phyloP scores from a whole-genome alignment of 148 eudicot species.

The Chenopodium suecicum region DNA sequence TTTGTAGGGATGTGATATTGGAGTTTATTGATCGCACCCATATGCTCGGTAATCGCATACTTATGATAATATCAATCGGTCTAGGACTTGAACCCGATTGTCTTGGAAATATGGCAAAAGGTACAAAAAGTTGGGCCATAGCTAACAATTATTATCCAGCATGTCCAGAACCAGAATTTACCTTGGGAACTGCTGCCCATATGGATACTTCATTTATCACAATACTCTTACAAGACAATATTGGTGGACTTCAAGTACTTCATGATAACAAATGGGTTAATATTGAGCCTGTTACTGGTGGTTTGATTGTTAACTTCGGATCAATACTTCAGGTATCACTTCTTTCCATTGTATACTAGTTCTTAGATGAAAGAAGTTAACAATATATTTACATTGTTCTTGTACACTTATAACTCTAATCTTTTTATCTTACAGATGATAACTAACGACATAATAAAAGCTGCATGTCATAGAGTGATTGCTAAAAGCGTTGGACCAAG shows the following conservation, averaged over 20 bases:
- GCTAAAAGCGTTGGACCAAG: slow-evolving; percentile 39
- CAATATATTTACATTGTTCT: too few species aligned
- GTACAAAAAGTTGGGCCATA: slow-evolving; percentile 21
- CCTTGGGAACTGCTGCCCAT: slow-evolving; percentile 16
- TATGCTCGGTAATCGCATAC: slow-evolving; percentile 22
- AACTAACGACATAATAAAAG: slow-evolving; percentile 34
- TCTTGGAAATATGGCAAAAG: slow-evolving; percentile 23
- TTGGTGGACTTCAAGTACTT: too few species aligned
- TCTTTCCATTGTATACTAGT: too few species aligned
- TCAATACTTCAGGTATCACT: background rate
- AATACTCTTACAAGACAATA: too few species aligned
- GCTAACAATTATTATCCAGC: slow-evolving; percentile 41
- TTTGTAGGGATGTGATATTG: background rate
- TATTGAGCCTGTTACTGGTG: too few species aligned
- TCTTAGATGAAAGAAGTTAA: too few species aligned
- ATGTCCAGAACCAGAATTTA: slow-evolving; percentile 19
- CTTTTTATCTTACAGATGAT: slow-evolving; percentile 19
- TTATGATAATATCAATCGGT: slow-evolving; percentile 38
- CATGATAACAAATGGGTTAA: too few species aligned
- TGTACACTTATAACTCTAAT: too few species aligned
- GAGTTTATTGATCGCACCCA: slow-evolving; percentile 6
- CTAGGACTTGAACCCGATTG: slow-evolving; percentile 35
- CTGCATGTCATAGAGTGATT: slow-evolving; percentile 37
- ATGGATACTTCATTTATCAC: background rate
- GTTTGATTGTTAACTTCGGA: background rate